Percentiles rank a stretch among this genome's conserved stretches.
Conservation (phyloP, 768 basidiomycete genomes). For the Boletales sp. region DNA sequence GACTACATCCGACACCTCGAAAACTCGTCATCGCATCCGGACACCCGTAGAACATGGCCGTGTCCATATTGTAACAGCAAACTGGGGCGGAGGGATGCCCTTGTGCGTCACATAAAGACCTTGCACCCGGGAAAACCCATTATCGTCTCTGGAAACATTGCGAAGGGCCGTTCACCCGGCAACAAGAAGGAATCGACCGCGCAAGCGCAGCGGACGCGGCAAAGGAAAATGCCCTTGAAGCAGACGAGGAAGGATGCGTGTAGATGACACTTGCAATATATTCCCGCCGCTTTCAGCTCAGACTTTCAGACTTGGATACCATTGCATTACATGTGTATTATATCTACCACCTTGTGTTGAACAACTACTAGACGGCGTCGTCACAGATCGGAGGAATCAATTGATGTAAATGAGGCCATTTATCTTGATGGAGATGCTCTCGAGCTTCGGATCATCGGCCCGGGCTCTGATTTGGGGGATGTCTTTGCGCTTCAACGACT, state of each 20-base stretch:
- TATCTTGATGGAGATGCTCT: too few species aligned
- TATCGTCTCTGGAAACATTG: background rate
- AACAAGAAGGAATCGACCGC: background rate
- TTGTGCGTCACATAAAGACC: conserved; percentile 20
- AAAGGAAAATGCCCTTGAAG: conserved; percentile 3
- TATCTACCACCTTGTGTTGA: too few species aligned
- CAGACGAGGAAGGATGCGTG: conserved; percentile 6
- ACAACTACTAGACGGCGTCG: too few species aligned
- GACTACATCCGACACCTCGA: conserved; percentile 20
- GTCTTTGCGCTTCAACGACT: too few species aligned
- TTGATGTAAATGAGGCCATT: too few species aligned
- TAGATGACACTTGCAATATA: background rate
- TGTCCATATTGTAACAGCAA: conserved; percentile 17
- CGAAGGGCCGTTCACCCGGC: background rate
- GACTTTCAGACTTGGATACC: too few species aligned
- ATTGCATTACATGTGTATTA: too few species aligned
- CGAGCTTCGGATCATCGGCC: too few species aligned
- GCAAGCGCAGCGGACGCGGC: conserved; percentile 1
- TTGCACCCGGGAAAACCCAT: conserved; percentile 6
- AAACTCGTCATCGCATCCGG: conserved; percentile 20
- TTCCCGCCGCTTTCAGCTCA: background rate
- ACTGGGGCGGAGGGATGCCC: conserved; percentile 26
- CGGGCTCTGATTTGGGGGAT: too few species aligned
- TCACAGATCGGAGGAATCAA: too few species aligned
- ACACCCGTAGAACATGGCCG: conserved; percentile 24